Percentiles rank a stretch among this genome's conserved stretches.
phyloP scores from a whole-genome alignment of 352 stramenopile species.

The Phytophthora macrochlamydospora region DNA sequence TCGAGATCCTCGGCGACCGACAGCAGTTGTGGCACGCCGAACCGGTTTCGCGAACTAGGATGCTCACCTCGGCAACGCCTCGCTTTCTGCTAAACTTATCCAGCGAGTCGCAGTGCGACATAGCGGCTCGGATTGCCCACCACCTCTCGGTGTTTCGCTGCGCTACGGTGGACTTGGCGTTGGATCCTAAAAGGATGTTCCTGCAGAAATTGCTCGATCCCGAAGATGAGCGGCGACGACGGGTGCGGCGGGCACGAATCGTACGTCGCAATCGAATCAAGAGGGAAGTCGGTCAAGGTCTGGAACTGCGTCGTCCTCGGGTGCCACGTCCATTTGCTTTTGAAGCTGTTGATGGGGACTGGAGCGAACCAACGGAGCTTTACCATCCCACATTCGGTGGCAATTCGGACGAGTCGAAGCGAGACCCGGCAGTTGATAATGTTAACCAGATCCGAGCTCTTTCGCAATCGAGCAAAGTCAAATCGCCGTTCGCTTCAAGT shows the following conservation, averaged over 20 bases:
- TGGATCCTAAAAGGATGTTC: slow-evolving; percentile 35
- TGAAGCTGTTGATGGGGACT: slow-evolving; percentile 16
- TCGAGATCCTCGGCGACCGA: slow-evolving; percentile 30
- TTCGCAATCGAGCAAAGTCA: slow-evolving; percentile 2
- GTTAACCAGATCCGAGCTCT: slow-evolving; percentile 2
- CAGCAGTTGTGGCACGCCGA: slow-evolving; percentile 33
- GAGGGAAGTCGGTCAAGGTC: slow-evolving; percentile 49
- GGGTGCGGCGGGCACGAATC: slow-evolving; percentile 55
- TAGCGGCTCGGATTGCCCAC: slow-evolving; percentile 2
- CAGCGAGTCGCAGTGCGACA: not conserved
- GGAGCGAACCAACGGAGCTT: slow-evolving; percentile 4
- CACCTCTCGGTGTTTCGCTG: not conserved
- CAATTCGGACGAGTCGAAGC: slow-evolving; percentile 15
- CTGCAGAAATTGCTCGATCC: slow-evolving; percentile 57
- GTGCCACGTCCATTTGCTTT: slow-evolving; percentile 16
- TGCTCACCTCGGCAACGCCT: slow-evolving; percentile 19
- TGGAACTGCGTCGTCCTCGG: slow-evolving; percentile 25
- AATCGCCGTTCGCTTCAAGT: slow-evolving; percentile 2
- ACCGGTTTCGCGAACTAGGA: slow-evolving; percentile 24
- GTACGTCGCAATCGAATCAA: slow-evolving; percentile 69
- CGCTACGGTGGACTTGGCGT: not conserved
- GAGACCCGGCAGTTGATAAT: not conserved
- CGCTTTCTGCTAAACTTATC: slow-evolving; percentile 36
- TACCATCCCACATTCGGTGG: slow-evolving; percentile 35
- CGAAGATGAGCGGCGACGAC: slow-evolving; percentile 52